Base-by-base conservation (phyloP, 352 stramenopile species). In the Aphanomyces cochlioides region DNA sequence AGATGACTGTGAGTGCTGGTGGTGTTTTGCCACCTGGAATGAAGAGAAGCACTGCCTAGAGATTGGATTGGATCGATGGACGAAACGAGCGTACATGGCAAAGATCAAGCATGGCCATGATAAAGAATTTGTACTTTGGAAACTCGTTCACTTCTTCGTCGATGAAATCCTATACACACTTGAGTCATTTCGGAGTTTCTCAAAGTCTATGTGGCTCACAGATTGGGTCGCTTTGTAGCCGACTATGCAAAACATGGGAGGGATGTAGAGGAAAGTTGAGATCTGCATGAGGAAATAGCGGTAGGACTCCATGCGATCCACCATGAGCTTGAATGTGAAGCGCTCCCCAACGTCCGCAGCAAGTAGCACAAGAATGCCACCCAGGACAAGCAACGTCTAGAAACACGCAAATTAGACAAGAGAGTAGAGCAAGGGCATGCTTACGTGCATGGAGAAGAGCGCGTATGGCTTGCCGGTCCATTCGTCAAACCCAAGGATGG, bases 291-390 rank as follows among this genome's bases (percentile, higher is more conserved):
- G 76, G 77, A 95, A 93, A 74, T 95, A 95, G 85, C 86, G 84
- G 74, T 96, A 96, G 60, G 86, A 93, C 69, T 92, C 82, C 88
- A 96, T 96, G 54, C 86, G 86, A 57, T 96, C 88, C 47, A 96
- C 78, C 85, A 96, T 90, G 57, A 90, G 73, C 72, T 96, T 96
- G 70, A 96, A 96, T 64, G 92, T 79, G 69, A 96, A 88, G 34
- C 88, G 77, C 79, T 96, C 88, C 7, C 84, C 86, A 36, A 82
- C 81, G 84, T 93, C 93, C 48, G 81, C 75, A 47, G 92, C 71
- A n/a, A 93, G 72, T 34, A 96, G 73, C 66, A 88, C 45, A n/a
- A 88, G 56, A 36, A 96, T 86, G 34, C 85, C 82, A 28, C 77
- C 77, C 15, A 94, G 88, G 6, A 83, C 90, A 48, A 94, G 63